Evolutionary conservation across 208 protist species (phyloP).

Genomic region (Trypanosoma congolense): DNA sequence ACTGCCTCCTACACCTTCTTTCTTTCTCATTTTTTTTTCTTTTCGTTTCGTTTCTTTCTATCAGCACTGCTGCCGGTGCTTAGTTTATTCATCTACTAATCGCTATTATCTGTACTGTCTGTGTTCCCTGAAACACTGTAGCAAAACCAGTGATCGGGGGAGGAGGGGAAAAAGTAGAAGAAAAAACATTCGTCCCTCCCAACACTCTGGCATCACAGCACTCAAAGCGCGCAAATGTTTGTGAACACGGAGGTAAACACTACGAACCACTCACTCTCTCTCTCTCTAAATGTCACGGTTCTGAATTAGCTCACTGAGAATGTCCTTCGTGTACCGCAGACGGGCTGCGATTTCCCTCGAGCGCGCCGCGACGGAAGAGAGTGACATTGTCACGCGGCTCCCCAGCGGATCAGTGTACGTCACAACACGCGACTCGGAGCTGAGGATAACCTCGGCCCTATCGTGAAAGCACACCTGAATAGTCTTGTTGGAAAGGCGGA

Average conservation of each 20-base stretch:
- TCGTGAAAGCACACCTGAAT: slow-evolving; percentile 96
- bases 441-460: slow-evolving; percentile 91
- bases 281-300: slow-evolving; percentile 35
- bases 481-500: slow-evolving; percentile 93
- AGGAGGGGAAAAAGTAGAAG: too few species aligned
- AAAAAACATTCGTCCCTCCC: too few species aligned
- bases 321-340: slow-evolving; percentile 33
- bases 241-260: too few species aligned
- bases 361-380: slow-evolving; percentile 15
- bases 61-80: too few species aligned
- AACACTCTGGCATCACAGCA: too few species aligned
- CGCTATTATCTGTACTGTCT: too few species aligned
- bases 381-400: slow-evolving; percentile 18
- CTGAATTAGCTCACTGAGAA: slow-evolving; percentile 34
- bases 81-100: too few species aligned
- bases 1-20: neutral
- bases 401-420: slow-evolving; percentile 71
- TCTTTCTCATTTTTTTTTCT: slow-evolving; percentile 9
- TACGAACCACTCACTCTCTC: too few species aligned
- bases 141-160: too few species aligned
- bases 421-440: slow-evolving; percentile 79
- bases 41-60: neutral
- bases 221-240: too few species aligned
- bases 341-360: slow-evolving; percentile 27
- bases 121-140: too few species aligned